These are phyloP conservation scores for Microbotryum silenes-acaulis DNA, from an alignment of 1,284 basidiomycete genomes.

Conservation along the genomic window DNA sequence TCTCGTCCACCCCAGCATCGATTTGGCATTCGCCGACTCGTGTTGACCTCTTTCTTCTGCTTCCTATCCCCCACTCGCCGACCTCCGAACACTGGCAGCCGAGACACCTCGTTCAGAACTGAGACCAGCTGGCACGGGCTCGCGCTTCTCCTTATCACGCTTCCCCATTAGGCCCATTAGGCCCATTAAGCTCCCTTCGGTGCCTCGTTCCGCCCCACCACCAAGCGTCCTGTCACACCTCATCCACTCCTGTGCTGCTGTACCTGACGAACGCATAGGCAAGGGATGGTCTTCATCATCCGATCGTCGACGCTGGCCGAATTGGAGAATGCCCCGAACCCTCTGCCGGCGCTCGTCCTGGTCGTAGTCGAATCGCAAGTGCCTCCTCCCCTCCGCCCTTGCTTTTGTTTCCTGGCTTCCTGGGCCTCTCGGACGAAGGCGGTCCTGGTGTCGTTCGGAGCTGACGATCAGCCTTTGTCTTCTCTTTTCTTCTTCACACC, in stretches of 20 bases:
- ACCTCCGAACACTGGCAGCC: too few relatives aligned
- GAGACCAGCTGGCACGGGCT: too few relatives aligned
- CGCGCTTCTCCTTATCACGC: too few relatives aligned
- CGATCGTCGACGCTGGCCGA: background rate
- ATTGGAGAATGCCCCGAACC: constrained; percentile 1
- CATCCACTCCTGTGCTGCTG: background rate
- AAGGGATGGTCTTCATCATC: background rate
- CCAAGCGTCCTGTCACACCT: background rate
- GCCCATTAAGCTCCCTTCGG: too few relatives aligned
- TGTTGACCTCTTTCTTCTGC: too few relatives aligned
- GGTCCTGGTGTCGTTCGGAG: too few relatives aligned
- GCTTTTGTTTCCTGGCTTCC: background rate
- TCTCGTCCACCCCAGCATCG: too few relatives aligned
- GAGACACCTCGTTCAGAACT: too few relatives aligned
- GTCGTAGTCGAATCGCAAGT: constrained; percentile 27
- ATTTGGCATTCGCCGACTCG: too few relatives aligned
- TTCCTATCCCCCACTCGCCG: too few relatives aligned
- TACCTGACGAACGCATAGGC: background rate
- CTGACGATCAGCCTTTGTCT: background rate
- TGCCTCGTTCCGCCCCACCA: background rate
- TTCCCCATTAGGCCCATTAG: too few relatives aligned
- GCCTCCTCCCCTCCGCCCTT: background rate
- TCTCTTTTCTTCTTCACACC: background rate
- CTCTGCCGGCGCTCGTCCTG: constrained; percentile 12
- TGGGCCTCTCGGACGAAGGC: background rate